Base-by-base conservation (phyloP, 495 filamentous ascomycete species). In the Pseudoneurospora amorphoporcata region DNA sequence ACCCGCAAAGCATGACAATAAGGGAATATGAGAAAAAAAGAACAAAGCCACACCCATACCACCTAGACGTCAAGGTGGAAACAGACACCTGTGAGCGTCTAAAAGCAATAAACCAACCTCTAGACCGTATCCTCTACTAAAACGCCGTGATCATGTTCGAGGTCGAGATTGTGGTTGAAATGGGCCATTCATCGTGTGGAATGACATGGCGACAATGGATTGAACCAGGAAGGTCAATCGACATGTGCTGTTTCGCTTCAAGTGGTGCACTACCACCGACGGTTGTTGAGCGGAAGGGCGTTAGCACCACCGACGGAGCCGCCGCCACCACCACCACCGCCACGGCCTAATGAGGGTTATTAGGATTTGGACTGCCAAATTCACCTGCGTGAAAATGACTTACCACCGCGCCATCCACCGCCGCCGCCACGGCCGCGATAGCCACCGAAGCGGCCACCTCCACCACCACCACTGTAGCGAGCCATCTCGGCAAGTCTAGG, bases 401-500 rank as follows among this genome's bases (percentile, higher is more conserved):
- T 72, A 79, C 79, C 80, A 47, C 80, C 80, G 72, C 80, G 79
- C 74, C 71, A 75, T 42, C 79, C 79, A 69, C 79, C 79, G 47
- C 78, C 78, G 53, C 78, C 75, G 73, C 78, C 72, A 68, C 77
- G 77, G 78, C 91, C 76, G 72, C 76, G 76, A 70, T 90, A 84
- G 74, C 92, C 89, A 47, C 88, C 87, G 73, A 91, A 85, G 76
- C 90, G 86, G 77, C 90, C 87, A 74, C 91, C 87, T 70, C 94
- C 92, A 75, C 95, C 94, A 69, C 94, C 93, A 73, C 94, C 93
- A 79, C 92, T 86, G 82, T 94, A 97, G 80, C 95, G 92, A 71
- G 90, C 90, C 95, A 98, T 98, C 86, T 99, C 95, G 73, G 90
- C 88, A 72, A 99, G 91, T 83, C 92, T 90, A 77, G 95, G 95